Conservation (phyloP, 2,329 filamentous ascomycete species). For the Colletotrichum caudatum region DNA sequence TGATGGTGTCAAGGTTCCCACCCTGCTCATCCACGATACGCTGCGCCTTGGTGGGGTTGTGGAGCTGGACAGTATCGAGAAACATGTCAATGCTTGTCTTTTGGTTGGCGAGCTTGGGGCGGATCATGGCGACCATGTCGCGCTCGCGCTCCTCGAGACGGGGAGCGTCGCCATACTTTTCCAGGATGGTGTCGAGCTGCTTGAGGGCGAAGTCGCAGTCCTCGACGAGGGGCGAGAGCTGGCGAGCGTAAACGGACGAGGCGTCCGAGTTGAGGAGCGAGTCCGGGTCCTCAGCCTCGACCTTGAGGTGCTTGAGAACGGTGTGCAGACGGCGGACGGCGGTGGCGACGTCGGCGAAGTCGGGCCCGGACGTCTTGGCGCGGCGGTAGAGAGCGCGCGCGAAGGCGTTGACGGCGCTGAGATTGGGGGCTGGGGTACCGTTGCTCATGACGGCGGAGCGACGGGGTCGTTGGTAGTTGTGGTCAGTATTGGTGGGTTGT, state of each 20-base stretch:
- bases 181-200: slow-evolving; percentile 66
- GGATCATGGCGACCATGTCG: slow-evolving; percentile 57
- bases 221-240: slow-evolving; percentile 65
- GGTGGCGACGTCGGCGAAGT: slow-evolving; percentile 62
- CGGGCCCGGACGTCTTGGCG: slow-evolving; percentile 60
- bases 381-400: slow-evolving; percentile 68
- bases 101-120: slow-evolving; percentile 62
- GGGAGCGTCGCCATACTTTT: slow-evolving; percentile 55
- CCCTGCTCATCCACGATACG: slow-evolving; percentile 53
- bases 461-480: slow-evolving; percentile 27
- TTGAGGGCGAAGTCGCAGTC: slow-evolving; percentile 67
- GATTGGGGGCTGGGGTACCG: slow-evolving; percentile 54
- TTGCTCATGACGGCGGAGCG: slow-evolving; percentile 47
- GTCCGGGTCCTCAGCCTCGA: slow-evolving; percentile 67
- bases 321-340: slow-evolving; percentile 67
- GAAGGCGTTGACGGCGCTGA: slow-evolving; percentile 68
- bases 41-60: slow-evolving; percentile 57
- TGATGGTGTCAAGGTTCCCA: slow-evolving; percentile 64
- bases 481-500: slow-evolving; percentile 14
- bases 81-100: slow-evolving; percentile 67
- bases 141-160: slow-evolving; percentile 49
- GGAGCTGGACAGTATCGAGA: slow-evolving; percentile 68
- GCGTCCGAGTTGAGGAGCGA: slow-evolving; percentile 63
- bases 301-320: slow-evolving; percentile 68
- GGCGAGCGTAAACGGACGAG: slow-evolving; percentile 59